Evolutionary conservation across 805 yeast species (phyloP).

Genomic region (Wickerhamiella sorbophila): DNA sequence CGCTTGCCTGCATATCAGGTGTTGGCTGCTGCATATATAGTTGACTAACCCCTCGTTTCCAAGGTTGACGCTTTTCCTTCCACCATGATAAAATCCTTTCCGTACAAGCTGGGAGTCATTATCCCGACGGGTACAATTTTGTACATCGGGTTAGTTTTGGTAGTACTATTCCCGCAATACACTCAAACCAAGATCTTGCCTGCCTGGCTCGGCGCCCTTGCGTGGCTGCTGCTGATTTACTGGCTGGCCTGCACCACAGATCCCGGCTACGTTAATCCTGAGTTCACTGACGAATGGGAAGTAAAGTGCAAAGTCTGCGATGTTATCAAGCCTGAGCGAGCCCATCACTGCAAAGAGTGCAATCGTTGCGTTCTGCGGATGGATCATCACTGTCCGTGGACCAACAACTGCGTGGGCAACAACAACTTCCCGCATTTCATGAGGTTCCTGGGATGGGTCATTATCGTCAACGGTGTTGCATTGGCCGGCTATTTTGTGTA

Average conservation of each 20-base stretch:
- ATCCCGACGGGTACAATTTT: slow-evolving; percentile 11
- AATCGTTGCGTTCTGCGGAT: slow-evolving; percentile 31
- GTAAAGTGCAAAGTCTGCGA: slow-evolving; percentile 15
- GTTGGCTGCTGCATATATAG: too few relatives aligned
- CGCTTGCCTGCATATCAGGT: too few relatives aligned
- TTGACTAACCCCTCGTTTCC: too few relatives aligned
- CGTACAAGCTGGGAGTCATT: slow-evolving; percentile 14
- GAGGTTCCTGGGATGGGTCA: slow-evolving; percentile 48
- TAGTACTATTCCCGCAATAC: background rate
- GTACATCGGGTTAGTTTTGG: slow-evolving; percentile 11
- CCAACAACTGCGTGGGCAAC: slow-evolving; percentile 75
- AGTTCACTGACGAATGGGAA: slow-evolving; percentile 10
- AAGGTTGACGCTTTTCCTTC: too few relatives aligned
- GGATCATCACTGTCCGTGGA: slow-evolving; percentile 83
- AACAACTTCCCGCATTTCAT: slow-evolving; percentile 64
- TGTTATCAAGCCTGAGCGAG: slow-evolving; percentile 29
- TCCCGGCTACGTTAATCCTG: slow-evolving; percentile 41
- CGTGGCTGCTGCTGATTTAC: slow-evolving; percentile 54
- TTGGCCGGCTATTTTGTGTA: slow-evolving; percentile 20
- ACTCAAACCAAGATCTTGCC: background rate
- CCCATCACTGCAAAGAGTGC: slow-evolving; percentile 31
- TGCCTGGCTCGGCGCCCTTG: slow-evolving; percentile 26
- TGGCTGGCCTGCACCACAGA: slow-evolving; percentile 44
- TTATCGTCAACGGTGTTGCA: slow-evolving; percentile 22
- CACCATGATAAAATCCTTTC: slow-evolving; percentile 10